Conservation (phyloP, 1,284 basidiomycete genomes). For the Ganoderma leucocontextum region DNA sequence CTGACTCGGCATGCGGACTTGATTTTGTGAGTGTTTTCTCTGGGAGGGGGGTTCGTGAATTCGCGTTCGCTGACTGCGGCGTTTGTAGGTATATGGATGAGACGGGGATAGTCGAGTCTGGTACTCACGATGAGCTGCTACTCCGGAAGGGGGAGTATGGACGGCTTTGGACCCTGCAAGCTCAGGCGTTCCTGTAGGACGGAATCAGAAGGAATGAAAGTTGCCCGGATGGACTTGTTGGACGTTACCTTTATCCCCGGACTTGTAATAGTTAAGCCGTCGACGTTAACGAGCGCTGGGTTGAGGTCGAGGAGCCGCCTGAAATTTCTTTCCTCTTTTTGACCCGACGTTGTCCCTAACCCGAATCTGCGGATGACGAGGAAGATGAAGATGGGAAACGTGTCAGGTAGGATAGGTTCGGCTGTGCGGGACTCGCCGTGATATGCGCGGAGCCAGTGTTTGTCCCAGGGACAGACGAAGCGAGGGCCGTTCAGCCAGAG, state of each 20-base stretch:
- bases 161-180: constrained; percentile 62
- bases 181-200: constrained; percentile 53
- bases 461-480: too few relatives aligned
- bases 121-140: constrained; percentile 60
- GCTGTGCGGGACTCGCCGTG: too few relatives aligned
- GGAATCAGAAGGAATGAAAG: background rate
- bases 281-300: too few relatives aligned
- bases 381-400: too few relatives aligned
- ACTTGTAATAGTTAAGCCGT: too few relatives aligned
- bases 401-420: too few relatives aligned
- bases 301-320: too few relatives aligned
- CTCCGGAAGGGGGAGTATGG: constrained; percentile 57
- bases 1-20: constrained; percentile 68
- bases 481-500: too few relatives aligned
- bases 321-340: too few relatives aligned
- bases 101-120: constrained; percentile 58
- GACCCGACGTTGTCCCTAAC: too few relatives aligned
- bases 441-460: too few relatives aligned
- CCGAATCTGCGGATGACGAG: too few relatives aligned
- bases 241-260: background rate
- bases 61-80: background rate
- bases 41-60: background rate
- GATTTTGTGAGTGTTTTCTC: constrained; percentile 56
- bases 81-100: constrained; percentile 64
- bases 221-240: background rate